Evolutionary conservation across 768 basidiomycete species (phyloP).

Genomic region (Suillus variegatus): DNA sequence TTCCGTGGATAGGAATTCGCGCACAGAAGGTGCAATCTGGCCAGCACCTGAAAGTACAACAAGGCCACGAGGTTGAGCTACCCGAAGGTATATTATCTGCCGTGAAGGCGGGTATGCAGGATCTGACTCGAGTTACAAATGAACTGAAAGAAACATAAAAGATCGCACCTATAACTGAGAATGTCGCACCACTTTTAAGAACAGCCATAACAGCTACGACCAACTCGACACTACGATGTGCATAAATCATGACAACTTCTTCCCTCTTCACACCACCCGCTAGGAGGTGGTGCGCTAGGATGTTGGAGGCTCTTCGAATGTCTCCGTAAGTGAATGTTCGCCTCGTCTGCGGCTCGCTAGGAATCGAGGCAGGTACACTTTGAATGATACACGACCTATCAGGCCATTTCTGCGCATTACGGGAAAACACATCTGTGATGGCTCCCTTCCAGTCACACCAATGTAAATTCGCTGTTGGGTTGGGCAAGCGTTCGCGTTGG

Average conservation of each 20-base stretch:
- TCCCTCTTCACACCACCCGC: constrained; percentile 85
- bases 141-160: constrained; percentile 4
- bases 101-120: constrained; percentile 94
- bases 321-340: constrained; percentile 73
- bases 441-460: constrained; percentile 99
- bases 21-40: constrained; percentile 72
- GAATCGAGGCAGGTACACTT: constrained; percentile 45
- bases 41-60: constrained; percentile 92
- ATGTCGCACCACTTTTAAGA: constrained; percentile 93
- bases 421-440: constrained; percentile 92
- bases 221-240: constrained; percentile 93
- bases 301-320: constrained; percentile 84
- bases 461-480: constrained; percentile 84
- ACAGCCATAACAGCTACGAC: constrained; percentile 97
- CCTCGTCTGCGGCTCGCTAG: constrained; percentile 49
- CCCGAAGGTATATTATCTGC: constrained; percentile 90
- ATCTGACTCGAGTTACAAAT: constrained; percentile 49
- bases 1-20: constrained; percentile 76
- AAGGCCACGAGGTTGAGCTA: constrained; percentile 89
- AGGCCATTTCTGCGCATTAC: constrained; percentile 79
- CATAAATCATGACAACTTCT: constrained; percentile 98
- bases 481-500: constrained; percentile 73
- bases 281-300: constrained; percentile 88
- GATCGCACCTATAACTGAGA: constrained; percentile 89
- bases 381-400: constrained; percentile 91